Percentiles rank a stretch among this genome's conserved stretches.
Evolutionary conservation across 2,329 filamentous ascomycete species (phyloP).

Genomic region (Arthrobotrys musiformis): DNA sequence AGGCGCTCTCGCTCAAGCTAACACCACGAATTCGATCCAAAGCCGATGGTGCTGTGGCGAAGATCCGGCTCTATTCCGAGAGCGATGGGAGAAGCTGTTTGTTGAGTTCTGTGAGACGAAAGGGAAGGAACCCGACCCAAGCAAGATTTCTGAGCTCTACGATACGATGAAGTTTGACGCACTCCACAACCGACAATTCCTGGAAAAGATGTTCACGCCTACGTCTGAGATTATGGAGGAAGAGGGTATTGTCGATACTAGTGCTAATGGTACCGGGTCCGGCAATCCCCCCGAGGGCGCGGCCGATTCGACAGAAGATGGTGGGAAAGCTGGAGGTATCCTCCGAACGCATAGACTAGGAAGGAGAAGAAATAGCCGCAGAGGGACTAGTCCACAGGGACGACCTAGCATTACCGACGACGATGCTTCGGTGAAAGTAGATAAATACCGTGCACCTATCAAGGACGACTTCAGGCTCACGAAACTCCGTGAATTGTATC

Average conservation of each 20-base stretch:
- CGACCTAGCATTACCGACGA: constrained; percentile 31
- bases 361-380: constrained; percentile 53
- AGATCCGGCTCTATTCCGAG: constrained; percentile 91
- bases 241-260: constrained; percentile 63
- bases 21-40: constrained; percentile 78
- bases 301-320: constrained; percentile 20
- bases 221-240: constrained; percentile 81
- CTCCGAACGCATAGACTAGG: constrained; percentile 55
- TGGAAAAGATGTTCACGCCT: constrained; percentile 97
- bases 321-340: constrained; percentile 36
- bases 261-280: constrained; percentile 21
- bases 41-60: constrained; percentile 95
- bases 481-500: constrained; percentile 91
- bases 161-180: constrained; percentile 99
- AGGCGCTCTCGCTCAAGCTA: constrained; percentile 70
- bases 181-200: constrained; percentile 91
- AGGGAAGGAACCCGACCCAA: constrained; percentile 84
- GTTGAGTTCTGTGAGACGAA: constrained; percentile 95
- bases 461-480: constrained; percentile 87
- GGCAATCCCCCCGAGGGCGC: neutral
- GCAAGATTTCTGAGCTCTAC: constrained; percentile 97
- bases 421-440: constrained; percentile 44
- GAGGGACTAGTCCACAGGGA: constrained; percentile 27
- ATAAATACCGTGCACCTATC: constrained; percentile 67
- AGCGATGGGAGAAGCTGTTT: constrained; percentile 98